A percentile compares a stretch with the other conserved stretches of the same genome.
phyloP scores from a whole-genome alignment of 768 basidiomycete genomes.

The Podaxis sp. region DNA sequence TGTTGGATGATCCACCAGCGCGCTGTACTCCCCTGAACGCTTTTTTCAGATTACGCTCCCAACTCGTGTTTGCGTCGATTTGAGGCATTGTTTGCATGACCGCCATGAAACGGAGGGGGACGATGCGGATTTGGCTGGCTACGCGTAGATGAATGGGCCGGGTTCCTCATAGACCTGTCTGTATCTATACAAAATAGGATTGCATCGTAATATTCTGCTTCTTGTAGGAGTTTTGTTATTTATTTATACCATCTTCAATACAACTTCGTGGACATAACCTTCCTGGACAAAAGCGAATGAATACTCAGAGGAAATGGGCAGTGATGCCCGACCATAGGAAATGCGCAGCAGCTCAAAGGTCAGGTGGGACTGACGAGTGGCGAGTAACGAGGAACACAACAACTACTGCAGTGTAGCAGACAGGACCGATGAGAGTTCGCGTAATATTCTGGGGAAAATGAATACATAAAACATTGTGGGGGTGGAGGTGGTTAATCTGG shows the following conservation, averaged over 20 bases:
- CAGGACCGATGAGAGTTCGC: neutral
- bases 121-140: neutral
- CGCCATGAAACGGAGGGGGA: neutral
- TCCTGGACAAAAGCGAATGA: neutral
- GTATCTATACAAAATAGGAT: neutral
- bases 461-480: neutral
- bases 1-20: slow-evolving; percentile 20
- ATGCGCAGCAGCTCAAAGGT: no score
- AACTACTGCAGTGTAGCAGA: neutral
- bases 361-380: neutral
- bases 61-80: slow-evolving; percentile 42
- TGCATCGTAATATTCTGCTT: neutral
- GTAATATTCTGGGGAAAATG: neutral
- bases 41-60: slow-evolving; percentile 36
- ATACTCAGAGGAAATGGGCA: neutral
- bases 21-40: neutral
- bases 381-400: neutral
- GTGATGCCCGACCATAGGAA: neutral
- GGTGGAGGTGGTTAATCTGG: neutral
- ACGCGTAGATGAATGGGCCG: neutral
- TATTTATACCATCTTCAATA: neutral
- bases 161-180: slow-evolving; percentile 5
- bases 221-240: neutral
- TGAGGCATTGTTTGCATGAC: slow-evolving; percentile 33
- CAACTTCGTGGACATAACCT: neutral